Conservation (phyloP, 2,329 filamentous ascomycete genomes). For the Zymoseptoria passerinii region DNA sequence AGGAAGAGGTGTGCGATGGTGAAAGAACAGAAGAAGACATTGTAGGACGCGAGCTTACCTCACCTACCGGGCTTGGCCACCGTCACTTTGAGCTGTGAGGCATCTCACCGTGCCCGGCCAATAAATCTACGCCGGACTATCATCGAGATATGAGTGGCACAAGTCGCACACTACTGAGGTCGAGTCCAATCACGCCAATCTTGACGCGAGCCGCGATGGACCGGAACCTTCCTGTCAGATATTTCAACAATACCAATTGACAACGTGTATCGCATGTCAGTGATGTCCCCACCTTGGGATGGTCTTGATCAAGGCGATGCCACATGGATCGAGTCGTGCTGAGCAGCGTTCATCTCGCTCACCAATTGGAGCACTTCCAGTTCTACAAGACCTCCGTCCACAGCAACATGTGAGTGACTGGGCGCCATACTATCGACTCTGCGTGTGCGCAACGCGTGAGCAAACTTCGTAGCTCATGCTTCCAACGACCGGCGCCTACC, state of each 20-base stretch:
- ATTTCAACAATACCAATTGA: background rate
- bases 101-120: background rate
- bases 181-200: too few relatives aligned
- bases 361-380: background rate
- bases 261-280: background rate
- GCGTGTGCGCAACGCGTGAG: background rate
- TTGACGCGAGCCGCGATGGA: too few relatives aligned
- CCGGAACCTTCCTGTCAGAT: background rate
- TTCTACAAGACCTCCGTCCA: background rate
- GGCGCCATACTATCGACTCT: background rate
- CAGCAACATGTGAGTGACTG: background rate
- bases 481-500: background rate
- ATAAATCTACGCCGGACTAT: background rate
- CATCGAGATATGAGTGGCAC: background rate
- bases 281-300: background rate
- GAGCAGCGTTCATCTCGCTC: background rate
- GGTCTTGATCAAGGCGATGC: background rate
- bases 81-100: background rate
- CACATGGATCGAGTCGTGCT: background rate
- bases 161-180: background rate
- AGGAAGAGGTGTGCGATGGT: background rate
- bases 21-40: background rate
- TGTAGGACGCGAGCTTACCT: background rate
- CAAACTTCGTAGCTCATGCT: background rate
- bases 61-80: background rate